phyloP scores from a whole-genome alignment of 257 asterid genomes.

The Rehmannia glutinosa region DNA sequence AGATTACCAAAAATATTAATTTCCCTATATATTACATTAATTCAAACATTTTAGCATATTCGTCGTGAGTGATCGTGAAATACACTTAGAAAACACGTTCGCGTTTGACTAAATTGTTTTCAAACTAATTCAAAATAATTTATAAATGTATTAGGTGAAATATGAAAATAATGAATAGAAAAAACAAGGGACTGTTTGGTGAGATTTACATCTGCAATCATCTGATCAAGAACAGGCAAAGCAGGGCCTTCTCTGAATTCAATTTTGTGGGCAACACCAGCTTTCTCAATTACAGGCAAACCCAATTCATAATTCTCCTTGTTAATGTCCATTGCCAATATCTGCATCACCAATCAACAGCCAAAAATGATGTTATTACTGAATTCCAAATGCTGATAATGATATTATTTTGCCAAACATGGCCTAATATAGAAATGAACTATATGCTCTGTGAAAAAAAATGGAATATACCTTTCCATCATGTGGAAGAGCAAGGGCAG shows the following conservation, averaged over 20 bases:
- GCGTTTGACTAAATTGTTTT: too few species aligned
- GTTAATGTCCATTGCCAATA: conserved; percentile 89
- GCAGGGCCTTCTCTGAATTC: conserved; percentile 84
- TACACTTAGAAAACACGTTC: too few species aligned
- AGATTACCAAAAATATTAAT: too few species aligned
- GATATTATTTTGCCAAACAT: too few species aligned
- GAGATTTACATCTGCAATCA: conserved; percentile 46
- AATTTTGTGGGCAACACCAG: conserved; percentile 85
- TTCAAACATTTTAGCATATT: too few species aligned
- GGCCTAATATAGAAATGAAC: background rate
- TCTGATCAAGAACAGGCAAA: conserved; percentile 60
- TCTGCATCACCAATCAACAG: conserved; percentile 39
- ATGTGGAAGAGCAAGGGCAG: conserved; percentile 78
- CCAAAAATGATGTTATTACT: background rate
- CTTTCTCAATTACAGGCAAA: conserved; percentile 64
- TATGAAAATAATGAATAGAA: background rate
- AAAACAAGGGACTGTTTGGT: background rate
- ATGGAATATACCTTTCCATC: conserved; percentile 61
- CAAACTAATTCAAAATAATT: too few species aligned
- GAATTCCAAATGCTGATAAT: too few species aligned
- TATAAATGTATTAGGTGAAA: background rate
- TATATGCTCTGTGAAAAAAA: too few species aligned
- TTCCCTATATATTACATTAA: too few species aligned
- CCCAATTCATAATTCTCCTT: conserved; percentile 78
- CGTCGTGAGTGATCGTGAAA: too few species aligned